Conservation (phyloP, 192 early-diverging fungal genomes). For the Podila minutissima region DNA sequence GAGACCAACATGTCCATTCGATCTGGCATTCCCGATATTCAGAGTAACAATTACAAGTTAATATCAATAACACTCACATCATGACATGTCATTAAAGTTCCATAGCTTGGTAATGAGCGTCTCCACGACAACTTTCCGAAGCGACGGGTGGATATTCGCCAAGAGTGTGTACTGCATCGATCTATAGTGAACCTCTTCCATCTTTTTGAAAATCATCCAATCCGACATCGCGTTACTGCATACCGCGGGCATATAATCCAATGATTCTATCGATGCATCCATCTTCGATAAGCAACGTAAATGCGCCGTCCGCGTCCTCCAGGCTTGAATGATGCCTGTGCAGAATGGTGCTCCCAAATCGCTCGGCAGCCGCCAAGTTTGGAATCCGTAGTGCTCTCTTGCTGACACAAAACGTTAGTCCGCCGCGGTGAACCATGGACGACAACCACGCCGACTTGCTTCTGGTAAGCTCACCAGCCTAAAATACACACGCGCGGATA, state of each 20-base stretch:
- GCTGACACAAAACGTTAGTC: slow-evolving; percentile 27
- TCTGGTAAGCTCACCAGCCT: slow-evolving; percentile 18
- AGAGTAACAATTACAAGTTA: slow-evolving; percentile 10
- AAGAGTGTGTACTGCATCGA: slow-evolving; percentile 34
- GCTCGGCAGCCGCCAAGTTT: slow-evolving; percentile 32
- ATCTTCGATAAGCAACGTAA: slow-evolving; percentile 7
- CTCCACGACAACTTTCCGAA: slow-evolving; percentile 30
- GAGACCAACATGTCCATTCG: slow-evolving; percentile 39
- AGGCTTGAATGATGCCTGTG: slow-evolving; percentile 10
- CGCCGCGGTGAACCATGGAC: slow-evolving; percentile 36
- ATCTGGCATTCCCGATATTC: slow-evolving; percentile 22
- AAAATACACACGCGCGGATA: slow-evolving; percentile 10
- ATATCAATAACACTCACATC: slow-evolving; percentile 9
- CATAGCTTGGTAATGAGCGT: slow-evolving; percentile 42
- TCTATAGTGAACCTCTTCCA: slow-evolving; percentile 39
- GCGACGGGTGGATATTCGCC: slow-evolving; percentile 34
- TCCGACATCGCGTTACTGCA: slow-evolving; percentile 13
- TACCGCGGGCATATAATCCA: slow-evolving; percentile 17
- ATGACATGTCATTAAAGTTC: slow-evolving; percentile 6
- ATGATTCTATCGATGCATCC: slow-evolving; percentile 20
- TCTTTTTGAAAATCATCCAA: slow-evolving; percentile 16
- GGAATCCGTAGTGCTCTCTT: slow-evolving; percentile 40
- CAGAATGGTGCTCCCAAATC: slow-evolving; percentile 30
- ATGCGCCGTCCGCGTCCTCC: slow-evolving; percentile 27
- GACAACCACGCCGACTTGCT: slow-evolving; percentile 37